phyloP scores from a whole-genome alignment of 2,329 filamentous ascomycete genomes.

The Huntiella moniliformis region DNA sequence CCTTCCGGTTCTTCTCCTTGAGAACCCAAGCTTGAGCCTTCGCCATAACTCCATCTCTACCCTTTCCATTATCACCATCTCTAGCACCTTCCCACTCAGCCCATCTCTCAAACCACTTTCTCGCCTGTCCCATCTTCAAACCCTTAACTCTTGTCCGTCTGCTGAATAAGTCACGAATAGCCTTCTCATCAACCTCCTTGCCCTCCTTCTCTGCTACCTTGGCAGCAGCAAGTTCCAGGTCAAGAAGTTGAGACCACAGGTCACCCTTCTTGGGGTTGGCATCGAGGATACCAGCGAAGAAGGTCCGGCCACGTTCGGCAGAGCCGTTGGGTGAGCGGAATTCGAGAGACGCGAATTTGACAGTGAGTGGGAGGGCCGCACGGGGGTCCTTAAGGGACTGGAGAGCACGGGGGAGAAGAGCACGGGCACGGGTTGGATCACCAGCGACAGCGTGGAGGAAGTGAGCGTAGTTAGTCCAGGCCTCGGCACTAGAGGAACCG shows the following conservation, averaged over 20 bases:
- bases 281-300: constrained; percentile 74
- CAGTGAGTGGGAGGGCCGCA: constrained; percentile 49
- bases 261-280: constrained; percentile 80
- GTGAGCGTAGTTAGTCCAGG: constrained; percentile 89
- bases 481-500: constrained; percentile 55
- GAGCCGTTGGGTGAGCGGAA: constrained; percentile 71
- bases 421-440: constrained; percentile 54
- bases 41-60: constrained; percentile 49
- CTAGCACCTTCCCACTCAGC: constrained; percentile 67
- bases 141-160: constrained; percentile 49
- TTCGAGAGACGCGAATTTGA: constrained; percentile 80
- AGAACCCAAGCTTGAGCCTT: constrained; percentile 41
- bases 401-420: constrained; percentile 62
- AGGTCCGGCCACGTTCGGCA: constrained; percentile 76
- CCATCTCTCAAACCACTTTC: constrained; percentile 85
- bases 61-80: constrained; percentile 34
- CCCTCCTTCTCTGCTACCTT: constrained; percentile 35
- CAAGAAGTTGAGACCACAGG: constrained; percentile 80
- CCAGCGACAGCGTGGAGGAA: constrained; percentile 65
- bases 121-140: constrained; percentile 66
- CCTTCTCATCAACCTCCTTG: constrained; percentile 32
- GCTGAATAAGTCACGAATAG: constrained; percentile 64
- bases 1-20: constrained; percentile 27
- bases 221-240: constrained; percentile 54
- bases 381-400: constrained; percentile 53